These are phyloP conservation scores for Trichoderma asperelloides DNA, from an alignment of 495 filamentous ascomycete species.

Conservation along the genomic window DNA sequence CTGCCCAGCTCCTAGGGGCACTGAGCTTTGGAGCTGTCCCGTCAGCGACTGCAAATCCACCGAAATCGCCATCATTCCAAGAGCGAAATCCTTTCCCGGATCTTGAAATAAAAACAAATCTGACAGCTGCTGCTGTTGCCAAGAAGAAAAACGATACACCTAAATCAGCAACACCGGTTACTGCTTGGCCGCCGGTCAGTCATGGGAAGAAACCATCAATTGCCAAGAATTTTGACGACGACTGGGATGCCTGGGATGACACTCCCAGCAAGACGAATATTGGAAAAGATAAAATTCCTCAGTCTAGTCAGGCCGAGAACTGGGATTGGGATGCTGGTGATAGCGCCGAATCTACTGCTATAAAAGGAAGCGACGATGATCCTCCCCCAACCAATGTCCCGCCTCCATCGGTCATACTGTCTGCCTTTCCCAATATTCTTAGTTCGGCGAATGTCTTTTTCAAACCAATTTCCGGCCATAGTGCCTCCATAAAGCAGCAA, in stretches of 20 bases:
- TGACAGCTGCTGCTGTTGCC: conserved; percentile 14
- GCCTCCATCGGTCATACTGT: conserved; percentile 73
- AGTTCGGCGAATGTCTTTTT: conserved; percentile 47
- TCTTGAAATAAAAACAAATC: conserved; percentile 31
- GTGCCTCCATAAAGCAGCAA: conserved; percentile 44
- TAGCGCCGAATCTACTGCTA: conserved; percentile 11
- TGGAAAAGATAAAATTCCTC: background rate
- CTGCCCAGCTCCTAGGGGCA: conserved; percentile 19
- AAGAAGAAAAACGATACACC: conserved; percentile 19
- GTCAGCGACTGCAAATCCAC: conserved; percentile 27
- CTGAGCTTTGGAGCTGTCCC: conserved; percentile 10
- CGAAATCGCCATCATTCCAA: conserved; percentile 44
- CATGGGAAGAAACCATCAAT: conserved; percentile 15
- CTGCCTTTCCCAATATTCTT: conserved; percentile 61
- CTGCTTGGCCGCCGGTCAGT: conserved; percentile 35
- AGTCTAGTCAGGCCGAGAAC: conserved; percentile 11
- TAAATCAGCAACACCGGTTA: conserved; percentile 31
- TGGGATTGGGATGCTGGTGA: conserved; percentile 37
- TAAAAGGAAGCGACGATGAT: conserved; percentile 17
- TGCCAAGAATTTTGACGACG: conserved; percentile 32
- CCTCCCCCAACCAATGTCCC: conserved; percentile 79
- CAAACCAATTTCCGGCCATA: conserved; percentile 42
- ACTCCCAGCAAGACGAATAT: conserved; percentile 12
- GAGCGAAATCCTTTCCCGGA: conserved; percentile 38
- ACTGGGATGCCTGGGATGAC: conserved; percentile 53